Conservation (phyloP, 2,329 filamentous ascomycete species). For the Diaporthe amygdali region DNA sequence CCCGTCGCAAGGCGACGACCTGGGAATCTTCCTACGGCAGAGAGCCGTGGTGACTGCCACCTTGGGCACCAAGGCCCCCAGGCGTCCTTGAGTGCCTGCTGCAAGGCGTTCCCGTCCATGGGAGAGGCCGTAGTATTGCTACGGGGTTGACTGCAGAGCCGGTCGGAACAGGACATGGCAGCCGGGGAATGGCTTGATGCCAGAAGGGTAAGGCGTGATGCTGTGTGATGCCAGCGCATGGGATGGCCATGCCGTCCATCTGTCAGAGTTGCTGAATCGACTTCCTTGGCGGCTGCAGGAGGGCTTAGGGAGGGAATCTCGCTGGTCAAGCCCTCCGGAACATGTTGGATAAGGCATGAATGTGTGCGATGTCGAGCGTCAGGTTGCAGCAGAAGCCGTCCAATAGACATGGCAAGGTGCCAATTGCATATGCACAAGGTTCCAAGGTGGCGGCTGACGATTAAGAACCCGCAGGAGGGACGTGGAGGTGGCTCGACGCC, state of each 20-base stretch:
- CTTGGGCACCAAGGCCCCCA: slow-evolving; percentile 49
- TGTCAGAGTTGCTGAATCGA: slow-evolving; percentile 29
- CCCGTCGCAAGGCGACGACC: neutral
- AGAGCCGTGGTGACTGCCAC: slow-evolving; percentile 31
- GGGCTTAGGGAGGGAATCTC: slow-evolving; percentile 12
- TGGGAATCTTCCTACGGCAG: slow-evolving; percentile 40
- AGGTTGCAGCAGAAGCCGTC: slow-evolving; percentile 18
- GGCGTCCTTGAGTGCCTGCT: slow-evolving; percentile 36
- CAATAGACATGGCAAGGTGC: slow-evolving; percentile 13
- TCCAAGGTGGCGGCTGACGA: slow-evolving; percentile 15
- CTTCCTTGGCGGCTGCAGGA: slow-evolving; percentile 14
- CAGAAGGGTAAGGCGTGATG: slow-evolving; percentile 32
- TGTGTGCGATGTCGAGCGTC: slow-evolving; percentile 21
- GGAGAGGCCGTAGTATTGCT: slow-evolving; percentile 31
- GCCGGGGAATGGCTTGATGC: slow-evolving; percentile 13
- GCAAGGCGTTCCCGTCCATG: slow-evolving; percentile 30
- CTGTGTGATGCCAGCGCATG: slow-evolving; percentile 32
- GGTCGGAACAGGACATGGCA: slow-evolving; percentile 33
- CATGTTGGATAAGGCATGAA: slow-evolving; percentile 17
- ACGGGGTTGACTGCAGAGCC: slow-evolving; percentile 32
- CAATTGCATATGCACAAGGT: slow-evolving; percentile 17
- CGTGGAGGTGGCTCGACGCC: neutral
- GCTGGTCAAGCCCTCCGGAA: slow-evolving; percentile 12
- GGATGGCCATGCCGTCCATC: slow-evolving; percentile 25
- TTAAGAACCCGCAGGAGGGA: slow-evolving; percentile 4